These are phyloP conservation scores for Colletotrichum salicis DNA, from an alignment of 2,329 filamentous ascomycete genomes.

Conservation along the genomic window DNA sequence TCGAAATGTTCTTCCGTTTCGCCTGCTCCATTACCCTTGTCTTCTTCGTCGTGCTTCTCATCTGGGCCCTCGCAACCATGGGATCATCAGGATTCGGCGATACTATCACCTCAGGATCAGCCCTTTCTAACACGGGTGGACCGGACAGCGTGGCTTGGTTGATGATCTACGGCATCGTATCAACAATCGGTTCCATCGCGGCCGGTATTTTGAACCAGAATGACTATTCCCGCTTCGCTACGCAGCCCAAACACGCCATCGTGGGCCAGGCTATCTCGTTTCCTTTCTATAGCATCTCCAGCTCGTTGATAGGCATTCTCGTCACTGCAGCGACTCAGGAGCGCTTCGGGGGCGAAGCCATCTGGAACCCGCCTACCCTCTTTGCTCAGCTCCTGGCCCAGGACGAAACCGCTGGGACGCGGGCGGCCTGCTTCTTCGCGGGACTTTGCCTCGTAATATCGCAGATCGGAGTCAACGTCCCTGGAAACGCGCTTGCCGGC, in stretches of 20 bases:
- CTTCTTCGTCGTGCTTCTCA: slow-evolving; percentile 54
- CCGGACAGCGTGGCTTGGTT: slow-evolving; percentile 48
- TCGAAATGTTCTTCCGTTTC: slow-evolving; percentile 54
- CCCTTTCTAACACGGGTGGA: slow-evolving; percentile 41
- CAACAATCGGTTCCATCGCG: slow-evolving; percentile 50
- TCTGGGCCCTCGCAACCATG: slow-evolving; percentile 58
- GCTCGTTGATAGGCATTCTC: slow-evolving; percentile 52
- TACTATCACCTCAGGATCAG: slow-evolving; percentile 39
- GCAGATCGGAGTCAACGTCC: slow-evolving; percentile 51
- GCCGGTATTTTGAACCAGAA: slow-evolving; percentile 52
- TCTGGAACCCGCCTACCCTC: slow-evolving; percentile 52
- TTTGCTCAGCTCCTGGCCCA: slow-evolving; percentile 45
- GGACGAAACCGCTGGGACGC: slow-evolving; percentile 45
- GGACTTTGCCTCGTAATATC: slow-evolving; percentile 49
- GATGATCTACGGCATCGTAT: slow-evolving; percentile 50
- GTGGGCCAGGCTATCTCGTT: slow-evolving; percentile 49
- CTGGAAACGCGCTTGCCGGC: slow-evolving; percentile 50
- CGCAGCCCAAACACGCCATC: slow-evolving; percentile 45
- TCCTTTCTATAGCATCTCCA: slow-evolving; percentile 49
- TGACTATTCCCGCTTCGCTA: slow-evolving; percentile 50
- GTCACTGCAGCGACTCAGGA: slow-evolving; percentile 53
- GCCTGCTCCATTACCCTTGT: slow-evolving; percentile 51
- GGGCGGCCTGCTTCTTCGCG: slow-evolving; percentile 51
- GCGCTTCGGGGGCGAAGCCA: slow-evolving; percentile 45
- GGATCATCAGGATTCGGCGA: slow-evolving; percentile 51